Conservation (phyloP, 2,329 filamentous ascomycete genomes). For the Botryotinia calthae region DNA sequence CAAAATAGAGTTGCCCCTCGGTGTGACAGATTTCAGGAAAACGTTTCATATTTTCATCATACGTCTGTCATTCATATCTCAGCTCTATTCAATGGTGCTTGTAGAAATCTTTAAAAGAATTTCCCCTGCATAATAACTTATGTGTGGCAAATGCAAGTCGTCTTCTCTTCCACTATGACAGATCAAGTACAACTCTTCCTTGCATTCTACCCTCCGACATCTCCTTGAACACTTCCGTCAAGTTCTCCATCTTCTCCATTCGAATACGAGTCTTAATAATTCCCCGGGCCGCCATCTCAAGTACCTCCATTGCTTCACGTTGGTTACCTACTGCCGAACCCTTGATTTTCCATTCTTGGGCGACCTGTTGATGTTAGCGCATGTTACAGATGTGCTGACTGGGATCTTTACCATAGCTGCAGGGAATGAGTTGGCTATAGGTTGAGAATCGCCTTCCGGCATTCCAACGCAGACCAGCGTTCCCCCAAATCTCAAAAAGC, state of each 20-base stretch:
- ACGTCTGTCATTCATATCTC: constrained; percentile 11
- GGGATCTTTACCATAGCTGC: constrained; percentile 34
- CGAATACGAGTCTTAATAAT: constrained; percentile 46
- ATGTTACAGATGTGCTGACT: constrained; percentile 11
- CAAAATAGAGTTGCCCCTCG: constrained; percentile 10
- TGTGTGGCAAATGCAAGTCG: constrained; percentile 14
- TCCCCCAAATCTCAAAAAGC: constrained; percentile 49
- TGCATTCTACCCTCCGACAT: constrained; percentile 46
- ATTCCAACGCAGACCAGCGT: constrained; percentile 52
- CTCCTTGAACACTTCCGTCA: constrained; percentile 46
- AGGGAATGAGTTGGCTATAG: constrained; percentile 47
- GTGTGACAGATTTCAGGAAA: not conserved
- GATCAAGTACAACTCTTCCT: constrained; percentile 49
- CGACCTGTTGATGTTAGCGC: constrained; percentile 33
- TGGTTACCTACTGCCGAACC: constrained; percentile 51
- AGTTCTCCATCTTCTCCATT: constrained; percentile 47
- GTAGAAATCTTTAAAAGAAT: not conserved
- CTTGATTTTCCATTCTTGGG: constrained; percentile 46
- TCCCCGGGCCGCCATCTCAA: constrained; percentile 49
- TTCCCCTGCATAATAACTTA: constrained; percentile 1
- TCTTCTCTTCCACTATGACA: constrained; percentile 32
- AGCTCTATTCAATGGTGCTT: constrained; percentile 11
- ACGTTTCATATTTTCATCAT: constrained; percentile 13
- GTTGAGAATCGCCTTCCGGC: constrained; percentile 45
- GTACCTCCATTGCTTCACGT: constrained; percentile 48